Evolutionary conservation across 2,329 filamentous ascomycete genomes (phyloP).

Genomic region (Aciculosporium take): DNA sequence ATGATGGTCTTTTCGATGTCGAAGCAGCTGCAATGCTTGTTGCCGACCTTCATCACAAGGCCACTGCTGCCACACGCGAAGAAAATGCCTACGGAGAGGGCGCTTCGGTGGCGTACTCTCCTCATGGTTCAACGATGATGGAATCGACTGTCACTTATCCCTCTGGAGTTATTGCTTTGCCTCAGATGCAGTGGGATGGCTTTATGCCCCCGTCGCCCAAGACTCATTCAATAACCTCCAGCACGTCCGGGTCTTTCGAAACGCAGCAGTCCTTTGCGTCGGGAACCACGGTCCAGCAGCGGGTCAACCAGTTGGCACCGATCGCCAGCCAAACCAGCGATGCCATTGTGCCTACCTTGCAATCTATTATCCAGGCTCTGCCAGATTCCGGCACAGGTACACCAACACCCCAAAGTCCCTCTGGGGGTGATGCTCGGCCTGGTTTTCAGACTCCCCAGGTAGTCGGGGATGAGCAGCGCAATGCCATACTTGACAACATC

Average conservation of each 20-base stretch:
- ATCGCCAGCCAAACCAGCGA: conserved; percentile 50
- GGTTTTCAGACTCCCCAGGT: conserved; percentile 65
- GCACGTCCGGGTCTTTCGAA: conserved; percentile 51
- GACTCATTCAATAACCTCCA: conserved; percentile 58
- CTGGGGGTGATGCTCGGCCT: conserved; percentile 53
- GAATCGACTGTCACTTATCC: conserved; percentile 66
- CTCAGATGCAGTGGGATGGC: conserved; percentile 83
- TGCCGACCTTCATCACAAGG: conserved; percentile 95
- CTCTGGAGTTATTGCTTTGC: conserved; percentile 64
- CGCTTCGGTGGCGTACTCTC: conserved; percentile 56
- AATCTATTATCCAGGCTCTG: conserved; percentile 59
- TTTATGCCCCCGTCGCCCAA: conserved; percentile 66
- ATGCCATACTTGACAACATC: conserved; percentile 75
- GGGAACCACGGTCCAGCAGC: conserved; percentile 41
- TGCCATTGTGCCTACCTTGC: conserved; percentile 48
- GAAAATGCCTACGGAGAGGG: conserved; percentile 41
- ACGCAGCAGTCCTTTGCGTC: conserved; percentile 49
- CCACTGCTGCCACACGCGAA: conserved; percentile 53
- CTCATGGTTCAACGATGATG: conserved; percentile 56
- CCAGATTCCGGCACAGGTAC: conserved; percentile 55
- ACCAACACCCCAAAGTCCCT: conserved; percentile 61
- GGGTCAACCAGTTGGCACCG: conserved; percentile 49
- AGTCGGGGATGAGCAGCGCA: conserved; percentile 69
- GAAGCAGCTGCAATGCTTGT: conserved; percentile 98
- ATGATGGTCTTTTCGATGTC: conserved; percentile 84